Conservation (phyloP, 208 protist genomes). For the Wallacemonas sp. region DNA sequence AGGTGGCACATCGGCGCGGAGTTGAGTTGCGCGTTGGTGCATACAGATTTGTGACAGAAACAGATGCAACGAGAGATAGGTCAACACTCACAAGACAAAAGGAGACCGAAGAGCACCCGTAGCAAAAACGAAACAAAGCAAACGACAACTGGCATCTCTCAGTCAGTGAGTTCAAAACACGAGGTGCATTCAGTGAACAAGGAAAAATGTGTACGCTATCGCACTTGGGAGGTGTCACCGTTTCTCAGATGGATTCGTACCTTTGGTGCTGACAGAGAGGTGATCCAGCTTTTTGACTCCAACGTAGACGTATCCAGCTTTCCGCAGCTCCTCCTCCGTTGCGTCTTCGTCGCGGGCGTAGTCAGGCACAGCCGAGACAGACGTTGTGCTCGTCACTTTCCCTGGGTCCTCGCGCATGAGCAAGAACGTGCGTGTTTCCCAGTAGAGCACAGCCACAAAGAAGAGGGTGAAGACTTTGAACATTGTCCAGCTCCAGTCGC, state of each 20-base stretch:
- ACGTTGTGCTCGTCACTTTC: constrained; percentile 63
- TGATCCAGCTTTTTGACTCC: constrained; percentile 83
- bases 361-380: constrained; percentile 64
- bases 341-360: constrained; percentile 78
- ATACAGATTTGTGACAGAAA: no score
- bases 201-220: background rate
- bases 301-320: constrained; percentile 77
- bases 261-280: constrained; percentile 28
- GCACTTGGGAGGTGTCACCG: background rate
- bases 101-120: no score
- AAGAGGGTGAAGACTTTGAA: constrained; percentile 69
- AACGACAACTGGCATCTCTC: no score
- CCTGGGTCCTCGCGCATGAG: constrained; percentile 54
- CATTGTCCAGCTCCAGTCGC: constrained; percentile 89
- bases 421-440: constrained; percentile 59
- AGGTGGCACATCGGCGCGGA: no score
- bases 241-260: background rate
- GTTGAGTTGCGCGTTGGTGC: no score
- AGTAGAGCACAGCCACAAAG: constrained; percentile 65
- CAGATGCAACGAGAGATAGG: no score
- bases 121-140: no score
- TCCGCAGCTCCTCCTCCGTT: constrained; percentile 78
- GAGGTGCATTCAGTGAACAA: no score
- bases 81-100: no score
- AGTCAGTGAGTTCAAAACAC: no score